These are phyloP conservation scores for Glonium stellatum DNA, from an alignment of 495 filamentous ascomycete species.

Conservation along the genomic window DNA sequence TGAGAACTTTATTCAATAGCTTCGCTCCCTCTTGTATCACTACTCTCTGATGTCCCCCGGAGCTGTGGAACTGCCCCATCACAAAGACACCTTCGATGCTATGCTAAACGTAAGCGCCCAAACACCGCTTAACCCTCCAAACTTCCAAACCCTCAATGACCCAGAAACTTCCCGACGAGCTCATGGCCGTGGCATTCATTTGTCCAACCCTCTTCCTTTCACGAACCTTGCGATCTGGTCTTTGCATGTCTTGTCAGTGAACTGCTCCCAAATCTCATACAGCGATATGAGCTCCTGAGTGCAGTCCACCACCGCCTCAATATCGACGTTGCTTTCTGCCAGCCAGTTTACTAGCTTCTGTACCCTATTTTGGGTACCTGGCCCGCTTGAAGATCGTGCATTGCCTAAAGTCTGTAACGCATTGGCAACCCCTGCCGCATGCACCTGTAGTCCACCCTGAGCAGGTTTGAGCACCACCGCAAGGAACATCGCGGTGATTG, in stretches of 20 bases:
- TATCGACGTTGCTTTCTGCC: conserved; percentile 86
- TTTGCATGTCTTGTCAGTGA: conserved; percentile 74
- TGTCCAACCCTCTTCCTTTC: conserved; percentile 74
- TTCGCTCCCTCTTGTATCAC: neutral
- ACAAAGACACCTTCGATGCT: no score
- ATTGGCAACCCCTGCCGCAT: conserved; percentile 25
- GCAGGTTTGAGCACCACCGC: conserved; percentile 67
- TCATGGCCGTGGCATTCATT: conserved; percentile 38
- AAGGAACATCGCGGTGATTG: conserved; percentile 81
- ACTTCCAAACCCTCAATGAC: neutral
- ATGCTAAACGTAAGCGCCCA: no score
- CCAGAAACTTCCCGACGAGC: neutral
- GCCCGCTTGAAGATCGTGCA: conserved; percentile 9
- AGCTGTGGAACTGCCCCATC: no score
- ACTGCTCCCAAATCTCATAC: conserved; percentile 87
- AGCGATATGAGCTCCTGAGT: conserved; percentile 93
- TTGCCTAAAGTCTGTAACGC: conserved; percentile 22
- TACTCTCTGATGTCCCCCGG: neutral
- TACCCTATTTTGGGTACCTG: conserved; percentile 49
- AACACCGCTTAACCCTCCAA: neutral
- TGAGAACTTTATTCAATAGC: neutral
- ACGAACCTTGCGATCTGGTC: conserved; percentile 76
- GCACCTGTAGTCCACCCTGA: conserved; percentile 40
- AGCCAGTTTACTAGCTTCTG: conserved; percentile 77
- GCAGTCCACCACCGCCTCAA: conserved; percentile 85